phyloP scores from a whole-genome alignment of 345 rosid genomes.

The Sisymbrium irio region DNA sequence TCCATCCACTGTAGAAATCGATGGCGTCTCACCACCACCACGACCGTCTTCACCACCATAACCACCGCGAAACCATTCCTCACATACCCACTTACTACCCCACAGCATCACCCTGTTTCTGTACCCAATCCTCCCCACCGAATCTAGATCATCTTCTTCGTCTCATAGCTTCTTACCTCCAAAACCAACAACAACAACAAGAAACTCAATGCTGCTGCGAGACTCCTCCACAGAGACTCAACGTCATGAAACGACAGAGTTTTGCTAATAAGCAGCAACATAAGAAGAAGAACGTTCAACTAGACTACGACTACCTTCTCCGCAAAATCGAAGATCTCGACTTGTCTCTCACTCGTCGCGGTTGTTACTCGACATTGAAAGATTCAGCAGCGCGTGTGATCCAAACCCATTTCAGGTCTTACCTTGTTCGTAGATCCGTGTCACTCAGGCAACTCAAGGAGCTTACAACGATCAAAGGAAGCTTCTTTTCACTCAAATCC shows the following conservation, averaged over 20 bases:
- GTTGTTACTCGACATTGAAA: too few species aligned
- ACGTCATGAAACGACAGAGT: slow-evolving; percentile 1
- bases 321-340: slow-evolving; percentile 53
- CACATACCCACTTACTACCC: background rate
- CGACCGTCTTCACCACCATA: slow-evolving; percentile 15
- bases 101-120: slow-evolving; percentile 27
- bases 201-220: slow-evolving; percentile 3
- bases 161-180: slow-evolving; percentile 44
- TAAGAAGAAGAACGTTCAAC: slow-evolving; percentile 12
- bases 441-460: slow-evolving; percentile 70
- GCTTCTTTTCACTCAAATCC: slow-evolving; percentile 52
- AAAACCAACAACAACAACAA: slow-evolving; percentile 9
- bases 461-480: slow-evolving; percentile 60
- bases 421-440: slow-evolving; percentile 68
- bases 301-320: slow-evolving; percentile 36
- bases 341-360: too few species aligned
- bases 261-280: too few species aligned
- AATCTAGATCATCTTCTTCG: slow-evolving; percentile 53
- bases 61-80: slow-evolving; percentile 23
- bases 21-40: slow-evolving; percentile 56
- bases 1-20: background rate
- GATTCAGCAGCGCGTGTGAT: slow-evolving; percentile 75
- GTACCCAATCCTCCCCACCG: slow-evolving; percentile 13
- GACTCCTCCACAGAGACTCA: background rate
- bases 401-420: slow-evolving; percentile 64